Conservation (phyloP, 2,329 filamentous ascomycete species). For the Scedosporium apiospermum region DNA sequence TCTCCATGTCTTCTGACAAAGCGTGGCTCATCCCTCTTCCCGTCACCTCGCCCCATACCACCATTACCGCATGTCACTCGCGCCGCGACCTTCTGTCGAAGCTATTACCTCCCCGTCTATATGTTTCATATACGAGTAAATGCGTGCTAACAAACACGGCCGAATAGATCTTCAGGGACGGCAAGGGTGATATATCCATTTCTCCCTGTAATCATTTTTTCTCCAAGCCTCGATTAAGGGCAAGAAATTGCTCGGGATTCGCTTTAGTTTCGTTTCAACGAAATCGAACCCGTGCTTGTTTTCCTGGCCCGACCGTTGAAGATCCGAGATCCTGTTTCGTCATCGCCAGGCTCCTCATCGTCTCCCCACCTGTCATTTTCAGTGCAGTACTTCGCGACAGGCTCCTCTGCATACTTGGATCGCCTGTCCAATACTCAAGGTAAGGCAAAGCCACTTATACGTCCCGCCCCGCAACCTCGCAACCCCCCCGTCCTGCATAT, state of each 20-base stretch:
- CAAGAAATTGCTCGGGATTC: not conserved
- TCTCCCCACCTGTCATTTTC: not conserved
- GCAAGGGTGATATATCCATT: not conserved
- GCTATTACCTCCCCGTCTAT: not conserved
- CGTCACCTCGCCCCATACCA: not conserved
- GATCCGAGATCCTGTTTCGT: not conserved
- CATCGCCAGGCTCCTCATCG: not conserved
- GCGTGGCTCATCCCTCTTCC: no score
- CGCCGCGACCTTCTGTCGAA: not conserved
- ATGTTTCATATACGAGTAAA: not conserved
- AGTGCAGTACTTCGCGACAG: not conserved
- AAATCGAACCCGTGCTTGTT: not conserved
- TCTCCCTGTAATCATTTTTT: not conserved
- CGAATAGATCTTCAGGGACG: not conserved
- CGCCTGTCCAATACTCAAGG: not conserved
- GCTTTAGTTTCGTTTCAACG: not conserved
- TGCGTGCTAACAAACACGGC: not conserved
- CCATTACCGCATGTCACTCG: not conserved
- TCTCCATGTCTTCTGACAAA: not conserved
- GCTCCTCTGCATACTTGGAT: conserved; percentile 11
- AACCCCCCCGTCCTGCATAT: conserved; percentile 46
- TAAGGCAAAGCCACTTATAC: conserved; percentile 21
- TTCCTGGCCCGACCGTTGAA: not conserved
- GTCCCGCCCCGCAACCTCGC: conserved; percentile 28
- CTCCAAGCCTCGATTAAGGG: not conserved